These are phyloP conservation scores for Colletotrichum magnum DNA, from an alignment of 2,329 filamentous ascomycete species.

Conservation along the genomic window DNA sequence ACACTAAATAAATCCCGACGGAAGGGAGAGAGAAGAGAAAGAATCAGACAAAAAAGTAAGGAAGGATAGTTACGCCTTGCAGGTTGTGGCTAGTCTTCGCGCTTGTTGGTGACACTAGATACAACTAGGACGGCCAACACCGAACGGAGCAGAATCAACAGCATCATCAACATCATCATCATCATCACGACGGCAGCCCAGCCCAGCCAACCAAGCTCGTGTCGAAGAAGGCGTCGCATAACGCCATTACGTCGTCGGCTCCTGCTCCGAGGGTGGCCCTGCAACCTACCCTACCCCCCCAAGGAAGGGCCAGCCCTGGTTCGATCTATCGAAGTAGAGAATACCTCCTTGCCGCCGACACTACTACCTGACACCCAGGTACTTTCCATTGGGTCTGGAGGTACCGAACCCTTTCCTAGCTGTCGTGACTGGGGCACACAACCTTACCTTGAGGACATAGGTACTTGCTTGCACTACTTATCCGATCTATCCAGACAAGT, in stretches of 20 bases:
- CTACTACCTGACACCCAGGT: not conserved
- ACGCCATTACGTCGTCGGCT: slow-evolving; percentile 39
- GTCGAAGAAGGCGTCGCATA: slow-evolving; percentile 22
- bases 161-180: slow-evolving; percentile 32
- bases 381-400: not conserved
- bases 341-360: not conserved
- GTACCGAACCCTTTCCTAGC: too few relatives aligned
- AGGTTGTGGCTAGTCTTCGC: not conserved
- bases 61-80: too few relatives aligned
- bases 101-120: slow-evolving; percentile 19
- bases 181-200: slow-evolving; percentile 8
- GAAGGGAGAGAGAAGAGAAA: too few relatives aligned
- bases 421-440: too few relatives aligned
- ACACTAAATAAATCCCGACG: too few relatives aligned
- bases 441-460: too few relatives aligned
- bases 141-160: slow-evolving; percentile 24
- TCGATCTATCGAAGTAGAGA: not conserved
- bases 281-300: not conserved
- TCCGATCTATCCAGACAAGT: not conserved
- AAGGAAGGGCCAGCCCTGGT: not conserved
- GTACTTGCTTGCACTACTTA: too few relatives aligned
- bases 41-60: too few relatives aligned
- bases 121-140: not conserved
- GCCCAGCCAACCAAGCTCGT: slow-evolving; percentile 15
- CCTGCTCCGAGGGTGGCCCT: slow-evolving; percentile 21